These are phyloP conservation scores for Macaranga tanarius DNA, from an alignment of 441 rosid species.

Conservation along the genomic window DNA sequence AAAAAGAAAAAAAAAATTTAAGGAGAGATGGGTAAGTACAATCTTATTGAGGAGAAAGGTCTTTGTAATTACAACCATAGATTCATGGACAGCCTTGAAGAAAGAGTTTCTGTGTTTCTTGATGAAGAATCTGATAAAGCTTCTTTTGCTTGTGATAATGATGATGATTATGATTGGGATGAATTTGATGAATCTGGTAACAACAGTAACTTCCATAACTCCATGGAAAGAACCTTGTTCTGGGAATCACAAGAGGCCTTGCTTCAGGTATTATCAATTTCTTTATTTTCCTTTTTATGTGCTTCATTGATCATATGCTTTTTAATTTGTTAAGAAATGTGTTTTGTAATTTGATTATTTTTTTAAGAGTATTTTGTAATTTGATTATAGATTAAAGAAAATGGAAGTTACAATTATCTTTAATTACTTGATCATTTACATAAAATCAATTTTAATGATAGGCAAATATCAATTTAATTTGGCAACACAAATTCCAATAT, in stretches of 20 bases:
- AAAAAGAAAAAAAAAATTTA: neutral
- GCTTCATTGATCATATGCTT: neutral
- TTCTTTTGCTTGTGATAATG: slow-evolving; percentile 2
- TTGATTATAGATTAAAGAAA: too few relatives aligned
- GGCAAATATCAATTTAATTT: too few relatives aligned
- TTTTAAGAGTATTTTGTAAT: too few relatives aligned
- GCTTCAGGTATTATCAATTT: slow-evolving; percentile 38
- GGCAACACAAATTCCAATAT: too few relatives aligned
- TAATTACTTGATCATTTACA: too few relatives aligned
- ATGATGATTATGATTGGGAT: slow-evolving; percentile 8
- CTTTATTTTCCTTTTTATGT: neutral
- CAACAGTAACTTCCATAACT: neutral
- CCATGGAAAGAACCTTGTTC: slow-evolving; percentile 26
- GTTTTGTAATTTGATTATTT: too few relatives aligned
- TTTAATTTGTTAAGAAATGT: too few relatives aligned
- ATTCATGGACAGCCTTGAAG: slow-evolving; percentile 36
- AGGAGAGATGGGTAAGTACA: slow-evolving; percentile 24
- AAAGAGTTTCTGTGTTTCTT: slow-evolving; percentile 29
- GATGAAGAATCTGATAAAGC: slow-evolving; percentile 7
- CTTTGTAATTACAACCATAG: neutral
- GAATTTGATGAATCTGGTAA: slow-evolving; percentile 16
- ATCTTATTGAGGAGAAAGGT: slow-evolving; percentile 29
- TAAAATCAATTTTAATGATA: too few relatives aligned
- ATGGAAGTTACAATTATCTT: too few relatives aligned
- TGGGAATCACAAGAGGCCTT: slow-evolving; percentile 51